A percentile compares a stretch with the other conserved stretches of the same genome.
phyloP scores from a whole-genome alignment of 768 basidiomycete genomes.

The Cubamyces sp. region DNA sequence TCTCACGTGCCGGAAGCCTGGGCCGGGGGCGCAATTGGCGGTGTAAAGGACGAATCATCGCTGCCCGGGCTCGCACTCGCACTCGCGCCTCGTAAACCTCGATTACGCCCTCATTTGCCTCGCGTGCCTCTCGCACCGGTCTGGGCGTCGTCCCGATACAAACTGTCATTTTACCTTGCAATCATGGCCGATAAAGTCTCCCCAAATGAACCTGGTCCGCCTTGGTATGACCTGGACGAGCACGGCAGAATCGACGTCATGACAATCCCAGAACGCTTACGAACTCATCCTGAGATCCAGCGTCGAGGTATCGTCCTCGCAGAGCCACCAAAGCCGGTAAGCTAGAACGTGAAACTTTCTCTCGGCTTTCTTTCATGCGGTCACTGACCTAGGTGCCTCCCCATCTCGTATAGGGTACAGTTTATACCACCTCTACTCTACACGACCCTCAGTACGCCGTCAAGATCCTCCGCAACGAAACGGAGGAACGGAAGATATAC shows the following conservation, averaged over 20 bases:
- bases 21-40: too few relatives aligned
- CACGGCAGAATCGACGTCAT: not conserved
- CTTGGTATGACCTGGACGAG: not conserved
- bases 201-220: not conserved
- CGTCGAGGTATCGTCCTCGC: not conserved
- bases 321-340: not conserved
- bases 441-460: not conserved
- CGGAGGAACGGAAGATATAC: not conserved
- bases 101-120: too few relatives aligned
- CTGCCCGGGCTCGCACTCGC: too few relatives aligned
- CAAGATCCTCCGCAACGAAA: not conserved
- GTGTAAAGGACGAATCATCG: too few relatives aligned
- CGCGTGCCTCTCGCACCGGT: too few relatives aligned
- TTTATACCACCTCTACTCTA: not conserved
- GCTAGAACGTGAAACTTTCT: not conserved
- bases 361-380: too few relatives aligned
- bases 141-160: too few relatives aligned
- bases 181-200: too few relatives aligned
- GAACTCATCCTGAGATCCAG: not conserved
- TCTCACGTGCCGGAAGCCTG: too few relatives aligned
- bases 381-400: too few relatives aligned
- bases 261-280: not conserved
- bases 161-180: too few relatives aligned
- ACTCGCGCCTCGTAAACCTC: too few relatives aligned
- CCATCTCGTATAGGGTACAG: not conserved